Evolutionary conservation across 1,284 basidiomycete species (phyloP).

Genomic region (Mycena citricolor): DNA sequence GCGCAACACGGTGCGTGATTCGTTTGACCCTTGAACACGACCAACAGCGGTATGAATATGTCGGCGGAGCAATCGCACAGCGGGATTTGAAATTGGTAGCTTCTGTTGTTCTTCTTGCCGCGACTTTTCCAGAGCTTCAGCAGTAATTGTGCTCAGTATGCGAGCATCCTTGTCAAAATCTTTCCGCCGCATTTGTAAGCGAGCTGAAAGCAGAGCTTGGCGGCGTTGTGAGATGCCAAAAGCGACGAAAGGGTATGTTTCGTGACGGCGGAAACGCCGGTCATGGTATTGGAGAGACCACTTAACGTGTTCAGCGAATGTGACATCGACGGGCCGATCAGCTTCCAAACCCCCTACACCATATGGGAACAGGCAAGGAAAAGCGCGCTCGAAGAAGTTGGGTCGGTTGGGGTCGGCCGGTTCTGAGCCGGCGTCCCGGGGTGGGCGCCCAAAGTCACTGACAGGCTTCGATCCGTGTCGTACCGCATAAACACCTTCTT

Average conservation of each 20-base stretch:
- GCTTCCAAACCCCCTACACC: slow-evolving; percentile 21
- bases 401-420: slow-evolving; percentile 3
- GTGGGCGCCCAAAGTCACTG: slow-evolving; percentile 12
- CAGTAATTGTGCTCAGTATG: slow-evolving; percentile 13
- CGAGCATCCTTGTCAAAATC: slow-evolving; percentile 23
- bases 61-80: slow-evolving; percentile 5
- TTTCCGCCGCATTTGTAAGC: slow-evolving; percentile 18
- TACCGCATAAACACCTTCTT: slow-evolving; percentile 15
- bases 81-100: slow-evolving; percentile 20
- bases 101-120: slow-evolving; percentile 20
- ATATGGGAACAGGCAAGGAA: slow-evolving; percentile 24
- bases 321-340: not conserved
- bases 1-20: not conserved
- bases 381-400: slow-evolving; percentile 25
- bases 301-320: slow-evolving; percentile 14
- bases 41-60: slow-evolving; percentile 10
- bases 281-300: slow-evolving; percentile 21
- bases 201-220: slow-evolving; percentile 18
- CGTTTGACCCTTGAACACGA: slow-evolving; percentile 22
- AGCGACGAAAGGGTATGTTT: slow-evolving; percentile 20
- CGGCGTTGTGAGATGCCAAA: slow-evolving; percentile 23
- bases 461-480: slow-evolving; percentile 14
- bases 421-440: too few relatives aligned
- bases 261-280: slow-evolving; percentile 14
- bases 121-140: slow-evolving; percentile 20